Base-by-base conservation (phyloP, 495 filamentous ascomycete genomes). In the Xylaria bambusicola region DNA sequence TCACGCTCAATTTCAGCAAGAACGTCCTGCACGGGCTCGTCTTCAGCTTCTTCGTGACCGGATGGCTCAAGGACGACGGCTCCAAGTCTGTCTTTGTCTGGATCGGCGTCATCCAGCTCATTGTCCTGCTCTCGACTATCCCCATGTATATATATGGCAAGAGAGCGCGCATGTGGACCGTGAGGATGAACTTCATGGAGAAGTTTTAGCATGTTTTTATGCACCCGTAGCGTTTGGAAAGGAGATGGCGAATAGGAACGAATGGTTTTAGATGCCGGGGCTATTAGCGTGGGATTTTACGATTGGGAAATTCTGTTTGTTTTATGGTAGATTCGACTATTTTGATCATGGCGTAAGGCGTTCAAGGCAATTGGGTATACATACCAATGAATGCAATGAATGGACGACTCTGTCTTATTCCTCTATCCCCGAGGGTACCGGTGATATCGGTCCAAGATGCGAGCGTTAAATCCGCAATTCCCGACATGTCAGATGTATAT, bases 111-210 rank as follows among this genome's bases (percentile, higher is more conserved):
- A 93, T 97, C 23, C 93, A 97, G 73, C 71, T 97, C 8, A 86
- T 85, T 40, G 81, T 85, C 57, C 73, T 96, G 58, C 59, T 88
- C 12, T 86, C 82, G 59, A 88, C 92, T 6, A 90, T 97, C 51
- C 94, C 94, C 2, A 90, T 98, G 89, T 98, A 97, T 69, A 91
- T 98, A 31, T 97, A 86, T 62, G 94, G 94, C 44, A 97, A 98
- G 80, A 80, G 93, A 48, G 85, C 89, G 31, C 81, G 94, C n/a
- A 96, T 97, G 92, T 97, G 93, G 93, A 97, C 94, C 0, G 90
- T 92, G 26, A 78, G 92, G 47, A 90, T 83, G 81, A 91, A 88
- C 61, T 74, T 96, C 56, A 93, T 96, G 91, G 92, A 96, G 77
- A 88, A 84, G 61, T 93, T 93, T 57, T 94, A 78, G 38, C n/a